These are phyloP conservation scores for Skeletonema tropicum DNA, from an alignment of 108 stramenopile species.

Conservation along the genomic window DNA sequence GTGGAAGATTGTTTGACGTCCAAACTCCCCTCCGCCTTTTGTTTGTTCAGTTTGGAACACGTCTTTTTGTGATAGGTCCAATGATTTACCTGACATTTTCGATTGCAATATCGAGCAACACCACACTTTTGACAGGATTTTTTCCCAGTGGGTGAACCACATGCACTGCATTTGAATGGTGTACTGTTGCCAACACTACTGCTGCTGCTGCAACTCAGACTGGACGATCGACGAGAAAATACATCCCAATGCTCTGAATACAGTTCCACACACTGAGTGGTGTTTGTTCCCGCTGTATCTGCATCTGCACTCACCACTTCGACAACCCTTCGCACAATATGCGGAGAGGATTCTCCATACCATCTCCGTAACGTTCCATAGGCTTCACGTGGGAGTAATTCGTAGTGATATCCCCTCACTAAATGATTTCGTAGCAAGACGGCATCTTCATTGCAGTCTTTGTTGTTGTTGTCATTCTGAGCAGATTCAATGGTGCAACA, in stretches of 20 bases:
- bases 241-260: slow-evolving; percentile 30
- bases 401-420: slow-evolving; percentile 84
- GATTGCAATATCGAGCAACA: slow-evolving; percentile 59
- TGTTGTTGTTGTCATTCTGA: neutral
- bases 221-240: neutral
- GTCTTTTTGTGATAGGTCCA: slow-evolving; percentile 65
- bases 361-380: slow-evolving; percentile 68
- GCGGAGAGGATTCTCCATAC: slow-evolving; percentile 75
- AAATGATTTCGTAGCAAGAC: slow-evolving; percentile 52
- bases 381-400: slow-evolving; percentile 80
- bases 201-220: neutral
- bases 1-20: slow-evolving; percentile 6
- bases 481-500: slow-evolving; percentile 11
- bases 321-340: slow-evolving; percentile 56
- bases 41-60: slow-evolving; percentile 36
- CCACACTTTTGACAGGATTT: slow-evolving; percentile 56
- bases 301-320: neutral
- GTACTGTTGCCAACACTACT: neutral
- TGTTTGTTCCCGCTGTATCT: neutral
- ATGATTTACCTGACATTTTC: slow-evolving; percentile 68
- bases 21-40: slow-evolving; percentile 13
- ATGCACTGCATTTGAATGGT: slow-evolving; percentile 48
- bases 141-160: slow-evolving; percentile 54
- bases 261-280: slow-evolving; percentile 1
- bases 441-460: slow-evolving; percentile 1